Percentiles rank a stretch among this genome's conserved stretches.
Conservation (phyloP, 2,329 filamentous ascomycete genomes). For the Beauveria sp. region DNA sequence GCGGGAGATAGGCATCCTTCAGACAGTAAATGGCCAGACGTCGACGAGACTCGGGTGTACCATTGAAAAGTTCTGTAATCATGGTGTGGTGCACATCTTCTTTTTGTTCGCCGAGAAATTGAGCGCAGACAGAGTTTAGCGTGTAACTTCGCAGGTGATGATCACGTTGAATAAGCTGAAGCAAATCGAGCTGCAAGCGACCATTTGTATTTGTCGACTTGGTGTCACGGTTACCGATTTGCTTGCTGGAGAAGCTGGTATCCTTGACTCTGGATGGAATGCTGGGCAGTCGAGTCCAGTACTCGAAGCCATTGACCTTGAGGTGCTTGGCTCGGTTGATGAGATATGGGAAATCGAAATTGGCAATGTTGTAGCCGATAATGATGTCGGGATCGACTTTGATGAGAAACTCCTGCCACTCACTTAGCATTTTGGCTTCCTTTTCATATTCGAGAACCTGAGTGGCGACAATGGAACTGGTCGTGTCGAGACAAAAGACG, state of each 20-base stretch:
- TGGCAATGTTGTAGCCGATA: slow-evolving; percentile 96
- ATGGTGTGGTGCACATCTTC: slow-evolving; percentile 98
- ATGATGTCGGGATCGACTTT: slow-evolving; percentile 94
- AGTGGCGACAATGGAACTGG: slow-evolving; percentile 89
- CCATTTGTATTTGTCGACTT: slow-evolving; percentile 94
- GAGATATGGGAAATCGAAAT: slow-evolving; percentile 97
- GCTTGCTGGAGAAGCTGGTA: slow-evolving; percentile 90
- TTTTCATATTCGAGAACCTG: slow-evolving; percentile 76
- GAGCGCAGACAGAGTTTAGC: slow-evolving; percentile 87
- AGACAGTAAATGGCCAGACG: slow-evolving; percentile 91
- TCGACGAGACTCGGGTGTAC: slow-evolving; percentile 84
- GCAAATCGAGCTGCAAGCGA: slow-evolving; percentile 80
- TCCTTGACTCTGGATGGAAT: slow-evolving; percentile 65
- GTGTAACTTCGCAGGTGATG: slow-evolving; percentile 95
- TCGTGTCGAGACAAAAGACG: slow-evolving; percentile 89
- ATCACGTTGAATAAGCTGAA: slow-evolving; percentile 93
- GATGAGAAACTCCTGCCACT: slow-evolving; percentile 84
- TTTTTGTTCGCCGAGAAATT: slow-evolving; percentile 95
- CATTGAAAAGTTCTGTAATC: slow-evolving; percentile 98
- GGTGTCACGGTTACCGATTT: slow-evolving; percentile 93
- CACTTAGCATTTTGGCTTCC: slow-evolving; percentile 84
- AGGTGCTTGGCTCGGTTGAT: slow-evolving; percentile 80
- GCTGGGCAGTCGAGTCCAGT: slow-evolving; percentile 73
- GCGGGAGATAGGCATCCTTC: slow-evolving; percentile 93
- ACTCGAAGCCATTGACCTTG: slow-evolving; percentile 72